Conservation (phyloP, 345 rosid species). For the Anacardium occidentale region DNA sequence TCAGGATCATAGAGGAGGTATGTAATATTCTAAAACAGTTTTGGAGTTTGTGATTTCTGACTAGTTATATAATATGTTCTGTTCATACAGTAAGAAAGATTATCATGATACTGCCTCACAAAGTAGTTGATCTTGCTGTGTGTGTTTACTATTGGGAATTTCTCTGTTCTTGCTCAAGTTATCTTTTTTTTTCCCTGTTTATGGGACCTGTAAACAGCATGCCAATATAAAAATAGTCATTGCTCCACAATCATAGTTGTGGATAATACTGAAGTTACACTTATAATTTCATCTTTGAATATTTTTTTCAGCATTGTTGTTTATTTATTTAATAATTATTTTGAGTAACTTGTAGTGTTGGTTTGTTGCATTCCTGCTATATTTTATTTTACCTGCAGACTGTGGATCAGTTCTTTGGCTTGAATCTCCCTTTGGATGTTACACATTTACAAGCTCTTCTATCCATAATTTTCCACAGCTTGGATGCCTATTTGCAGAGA, state of each 20-base stretch:
- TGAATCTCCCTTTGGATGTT: conserved; percentile 82
- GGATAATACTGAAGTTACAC: conserved; percentile 3
- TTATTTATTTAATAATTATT: conserved; percentile 9
- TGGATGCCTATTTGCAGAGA: conserved; percentile 77
- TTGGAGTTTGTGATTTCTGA: background rate
- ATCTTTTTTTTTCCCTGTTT: background rate
- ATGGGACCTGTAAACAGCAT: background rate
- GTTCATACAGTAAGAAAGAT: background rate
- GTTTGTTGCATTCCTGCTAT: conserved; percentile 13
- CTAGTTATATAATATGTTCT: background rate
- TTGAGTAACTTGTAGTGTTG: background rate
- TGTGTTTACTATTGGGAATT: background rate
- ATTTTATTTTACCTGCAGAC: conserved; percentile 56
- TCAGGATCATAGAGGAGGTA: conserved; percentile 98
- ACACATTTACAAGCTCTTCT: conserved; percentile 96
- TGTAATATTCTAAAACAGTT: conserved; percentile 2
- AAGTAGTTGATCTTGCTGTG: conserved; percentile 13
- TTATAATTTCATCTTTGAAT: background rate
- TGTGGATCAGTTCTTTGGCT: conserved; percentile 83
- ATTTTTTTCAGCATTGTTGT: background rate
- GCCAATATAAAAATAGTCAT: background rate
- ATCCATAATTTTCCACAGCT: conserved; percentile 77
- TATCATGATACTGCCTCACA: conserved; percentile 1
- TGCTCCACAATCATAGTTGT: background rate
- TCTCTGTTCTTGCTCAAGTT: conserved; percentile 2